phyloP scores from a whole-genome alignment of 805 yeast species.

The Saturnispora ahearnii region DNA sequence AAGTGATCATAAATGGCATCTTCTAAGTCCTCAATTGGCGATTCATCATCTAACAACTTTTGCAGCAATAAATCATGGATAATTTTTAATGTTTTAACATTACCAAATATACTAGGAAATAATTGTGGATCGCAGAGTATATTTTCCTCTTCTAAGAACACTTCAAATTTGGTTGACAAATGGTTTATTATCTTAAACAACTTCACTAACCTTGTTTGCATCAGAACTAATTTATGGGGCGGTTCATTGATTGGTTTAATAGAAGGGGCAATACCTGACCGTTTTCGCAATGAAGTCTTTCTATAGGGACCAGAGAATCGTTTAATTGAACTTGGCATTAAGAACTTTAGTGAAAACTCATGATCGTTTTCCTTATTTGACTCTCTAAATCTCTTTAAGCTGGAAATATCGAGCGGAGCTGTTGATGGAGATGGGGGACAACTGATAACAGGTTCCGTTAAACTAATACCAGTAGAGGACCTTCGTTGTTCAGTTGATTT shows the following conservation, averaged over 20 bases:
- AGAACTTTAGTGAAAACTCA: neutral
- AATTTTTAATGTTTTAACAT: slow-evolving; percentile 12
- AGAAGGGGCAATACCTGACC: neutral
- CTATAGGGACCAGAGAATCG: neutral
- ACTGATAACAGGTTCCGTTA: neutral
- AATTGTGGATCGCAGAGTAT: slow-evolving; percentile 18
- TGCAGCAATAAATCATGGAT: slow-evolving; percentile 12
- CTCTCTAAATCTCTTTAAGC: neutral
- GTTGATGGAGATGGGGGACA: neutral
- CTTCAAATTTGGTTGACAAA: slow-evolving; percentile 4
- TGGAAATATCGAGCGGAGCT: neutral
- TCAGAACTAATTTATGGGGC: slow-evolving; percentile 6
- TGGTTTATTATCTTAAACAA: slow-evolving; percentile 6
- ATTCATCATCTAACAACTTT: slow-evolving; percentile 3
- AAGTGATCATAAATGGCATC: slow-evolving; percentile 16
- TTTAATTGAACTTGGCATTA: slow-evolving; percentile 1
- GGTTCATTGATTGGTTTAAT: slow-evolving; percentile 1
- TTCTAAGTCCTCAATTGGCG: slow-evolving; percentile 10
- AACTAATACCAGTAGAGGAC: neutral
- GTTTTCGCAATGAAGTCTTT: neutral
- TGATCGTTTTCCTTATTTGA: neutral
- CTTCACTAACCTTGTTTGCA: slow-evolving; percentile 7
- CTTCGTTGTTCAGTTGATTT: neutral
- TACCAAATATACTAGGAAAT: slow-evolving; percentile 18
- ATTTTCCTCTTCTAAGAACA: slow-evolving; percentile 1